Evolutionary conservation across 2,329 filamentous ascomycete species (phyloP), one percentile per base, ranked within the genome.

Genomic region (Chaetomiaceae sp.): DNA sequence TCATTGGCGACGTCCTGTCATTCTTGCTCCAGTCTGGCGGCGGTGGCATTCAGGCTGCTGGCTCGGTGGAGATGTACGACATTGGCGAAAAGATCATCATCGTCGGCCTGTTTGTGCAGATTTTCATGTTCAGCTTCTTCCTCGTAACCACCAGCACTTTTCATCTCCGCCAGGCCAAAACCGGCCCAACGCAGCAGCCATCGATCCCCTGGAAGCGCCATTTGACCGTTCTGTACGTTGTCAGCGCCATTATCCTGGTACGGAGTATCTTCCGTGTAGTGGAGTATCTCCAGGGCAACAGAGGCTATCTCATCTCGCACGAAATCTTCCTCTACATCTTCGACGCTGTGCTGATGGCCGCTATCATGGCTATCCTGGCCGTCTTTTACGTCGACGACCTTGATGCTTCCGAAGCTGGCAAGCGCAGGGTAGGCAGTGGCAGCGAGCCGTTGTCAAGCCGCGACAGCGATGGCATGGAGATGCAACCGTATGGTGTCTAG

Each of bases 91-190:
- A 74, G 25, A 32, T 43, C 18, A 66, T 83, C 50, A 74, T 83
- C 7, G 73, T 61, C 4, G 80, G 81, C 3, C 66, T 85, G 4
- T 64, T 77, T 16, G 62, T 83, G 16, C 81, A 85, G 58, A 71
- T 84, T n/a, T 29, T 76, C 23, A 72, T 79, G 33, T 82, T 84
- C 53, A 69, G 68, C 9, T 66, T 80, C 25, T 56, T 56, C 23
- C 13, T 53, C 29, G 49, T 37, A 7, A 50, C 45, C 36, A 30
- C 54, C n/a, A 38, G 53, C 8, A 9, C 42, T 10, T 56, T 56
- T 29, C 54, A 56, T 34, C n/a, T 34, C 5, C 21, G 20, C 11
- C 18, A 11, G 13, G 7, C 5, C 18, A 18, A 3, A 13, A n/a
- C 13, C 5, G 4, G 23, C 14, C 23, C 7, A 3, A 5, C 14